Evolutionary conservation across 2,329 filamentous ascomycete species (phyloP).

Genomic region (Coniochaeta ligniaria): DNA sequence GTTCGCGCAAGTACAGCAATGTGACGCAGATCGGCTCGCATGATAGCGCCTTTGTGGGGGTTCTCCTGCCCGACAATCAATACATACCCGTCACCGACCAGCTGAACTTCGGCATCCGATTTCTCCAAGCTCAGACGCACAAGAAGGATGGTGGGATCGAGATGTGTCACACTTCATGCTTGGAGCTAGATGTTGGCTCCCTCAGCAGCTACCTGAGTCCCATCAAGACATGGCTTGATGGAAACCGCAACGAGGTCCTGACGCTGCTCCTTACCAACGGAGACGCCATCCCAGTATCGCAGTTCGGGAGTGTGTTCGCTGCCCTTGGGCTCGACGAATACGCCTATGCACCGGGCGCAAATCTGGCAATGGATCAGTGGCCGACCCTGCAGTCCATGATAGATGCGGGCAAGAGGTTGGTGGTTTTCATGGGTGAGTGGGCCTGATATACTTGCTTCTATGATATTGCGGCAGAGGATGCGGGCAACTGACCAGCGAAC

Average conservation of each 20-base stretch:
- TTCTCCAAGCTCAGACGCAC: constrained; percentile 59
- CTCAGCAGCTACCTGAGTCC: constrained; percentile 47
- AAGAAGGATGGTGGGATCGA: constrained; percentile 41
- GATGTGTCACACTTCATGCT: constrained; percentile 59
- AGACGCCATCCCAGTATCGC: constrained; percentile 47
- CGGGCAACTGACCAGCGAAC: not conserved
- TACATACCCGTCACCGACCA: constrained; percentile 50
- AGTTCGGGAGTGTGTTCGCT: constrained; percentile 48
- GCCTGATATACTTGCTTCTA: not conserved
- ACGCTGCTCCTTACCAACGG: constrained; percentile 57
- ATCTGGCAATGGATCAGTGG: constrained; percentile 45
- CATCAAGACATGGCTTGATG: constrained; percentile 54
- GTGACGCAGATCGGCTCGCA: constrained; percentile 58
- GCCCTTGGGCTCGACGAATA: constrained; percentile 47
- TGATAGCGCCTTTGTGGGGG: constrained; percentile 57
- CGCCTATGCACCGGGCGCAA: constrained; percentile 43
- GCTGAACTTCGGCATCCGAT: constrained; percentile 54
- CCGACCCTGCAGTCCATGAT: constrained; percentile 65
- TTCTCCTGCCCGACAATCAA: constrained; percentile 49
- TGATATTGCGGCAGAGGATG: not conserved
- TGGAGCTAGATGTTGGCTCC: constrained; percentile 49
- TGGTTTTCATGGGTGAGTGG: constrained; percentile 61
- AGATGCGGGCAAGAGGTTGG: constrained; percentile 50
- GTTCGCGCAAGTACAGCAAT: constrained; percentile 49
- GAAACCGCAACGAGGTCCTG: constrained; percentile 52